Evolutionary conservation across 2,329 filamentous ascomycete species (phyloP), one percentile per base, ranked within the genome.

Genomic region (Trichoderma sp.): DNA sequence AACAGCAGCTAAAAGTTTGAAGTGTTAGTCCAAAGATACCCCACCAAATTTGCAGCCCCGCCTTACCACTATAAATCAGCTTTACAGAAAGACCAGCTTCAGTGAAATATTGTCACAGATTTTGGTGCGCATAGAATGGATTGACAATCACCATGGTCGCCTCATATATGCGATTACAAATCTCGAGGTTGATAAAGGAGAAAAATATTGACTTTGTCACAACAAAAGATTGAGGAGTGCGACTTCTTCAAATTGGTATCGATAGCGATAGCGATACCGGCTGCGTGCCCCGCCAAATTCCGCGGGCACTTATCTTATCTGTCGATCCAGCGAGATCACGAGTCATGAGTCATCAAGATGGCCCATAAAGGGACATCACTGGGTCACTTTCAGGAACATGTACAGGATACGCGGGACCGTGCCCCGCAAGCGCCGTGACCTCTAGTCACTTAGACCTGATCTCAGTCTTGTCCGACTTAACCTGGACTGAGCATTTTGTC

Each of bases 241-340:
- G 60, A 43, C 39, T 28, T 39, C 24, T 21, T 28, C 39, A 21
- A 21, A 34, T 32, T 9, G 28, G 36, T 28, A 36, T 66, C 43
- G 28, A 3, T 66, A 57, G 15, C 51, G 36, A 64, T 30, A 63
- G 4, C 5, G 47, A 53, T 53, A 53, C 2, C n/a, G 6, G 7
- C 9, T 60, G 11, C 9, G 11, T 57, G 32, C 64, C 51, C 64
- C 64, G 24, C 47, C 30, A 67, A 56, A 56, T 8, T n/a, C 2
- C 5, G 47, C 30, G 63, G 63, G 9, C 14, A 15, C 30, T 66
- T 56, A 66, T 66, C 63, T 66, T 66, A 66, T 66, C 63, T 39
- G 63, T 11, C 47, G 63, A 66, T 66, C 63, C 28, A 28, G 6
- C 21, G 15, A 64, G n/a, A 26, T 26, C 60, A 62, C 60, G 14